phyloP scores from a whole-genome alignment of 2,329 filamentous ascomycete genomes.

The Dactylonectria estremocensis region DNA sequence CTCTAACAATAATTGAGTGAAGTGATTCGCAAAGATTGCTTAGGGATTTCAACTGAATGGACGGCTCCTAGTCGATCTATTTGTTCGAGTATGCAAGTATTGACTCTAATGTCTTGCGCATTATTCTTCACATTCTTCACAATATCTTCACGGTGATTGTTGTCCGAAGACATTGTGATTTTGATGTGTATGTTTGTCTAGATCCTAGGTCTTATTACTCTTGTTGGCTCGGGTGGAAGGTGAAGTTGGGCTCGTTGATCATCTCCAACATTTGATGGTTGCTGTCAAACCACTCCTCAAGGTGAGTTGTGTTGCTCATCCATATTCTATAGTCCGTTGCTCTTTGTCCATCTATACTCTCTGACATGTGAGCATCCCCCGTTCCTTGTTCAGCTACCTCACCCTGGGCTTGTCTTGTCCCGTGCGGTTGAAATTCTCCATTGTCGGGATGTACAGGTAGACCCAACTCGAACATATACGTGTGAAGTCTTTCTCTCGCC shows the following conservation, averaged over 20 bases:
- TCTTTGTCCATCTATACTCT: not conserved
- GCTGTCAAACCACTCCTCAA: constrained; percentile 26
- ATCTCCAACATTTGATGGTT: constrained; percentile 24
- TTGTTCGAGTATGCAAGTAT: no score
- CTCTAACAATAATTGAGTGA: no score
- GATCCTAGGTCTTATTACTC: no score
- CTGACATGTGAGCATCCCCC: not conserved
- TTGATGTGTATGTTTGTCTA: no score
- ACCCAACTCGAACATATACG: not conserved
- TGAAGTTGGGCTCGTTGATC: constrained; percentile 10
- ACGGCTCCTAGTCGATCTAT: no score
- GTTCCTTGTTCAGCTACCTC: not conserved
- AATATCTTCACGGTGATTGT: no score
- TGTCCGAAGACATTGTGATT: no score
- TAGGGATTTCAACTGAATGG: no score
- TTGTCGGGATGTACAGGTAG: not conserved
- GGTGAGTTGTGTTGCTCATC: constrained; percentile 16
- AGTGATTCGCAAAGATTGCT: no score
- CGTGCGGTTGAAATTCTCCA: not conserved
- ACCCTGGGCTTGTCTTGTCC: not conserved
- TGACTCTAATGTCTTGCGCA: no score
- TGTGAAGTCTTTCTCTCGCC: not conserved
- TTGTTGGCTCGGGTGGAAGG: not conserved
- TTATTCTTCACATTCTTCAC: no score
- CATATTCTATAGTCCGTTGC: constrained; percentile 1